phyloP scores from a whole-genome alignment of 2,329 filamentous ascomycete species.

The Proliferodiscus dingleyae region DNA sequence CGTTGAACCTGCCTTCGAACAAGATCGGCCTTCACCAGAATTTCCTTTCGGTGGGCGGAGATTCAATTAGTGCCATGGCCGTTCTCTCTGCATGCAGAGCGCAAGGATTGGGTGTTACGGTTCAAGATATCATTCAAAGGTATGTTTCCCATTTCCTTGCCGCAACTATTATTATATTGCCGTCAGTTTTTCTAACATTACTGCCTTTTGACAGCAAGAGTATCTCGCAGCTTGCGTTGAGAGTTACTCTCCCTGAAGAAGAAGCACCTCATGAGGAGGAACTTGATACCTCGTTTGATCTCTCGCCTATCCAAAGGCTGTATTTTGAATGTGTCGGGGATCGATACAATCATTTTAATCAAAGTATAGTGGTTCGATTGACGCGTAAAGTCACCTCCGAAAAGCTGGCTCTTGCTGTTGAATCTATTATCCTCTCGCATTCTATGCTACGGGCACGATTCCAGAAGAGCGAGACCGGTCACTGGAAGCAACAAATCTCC shows the following conservation, averaged over 20 bases:
- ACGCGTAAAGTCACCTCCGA: neutral
- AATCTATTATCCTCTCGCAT: constrained; percentile 31
- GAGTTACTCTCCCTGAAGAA: constrained; percentile 1
- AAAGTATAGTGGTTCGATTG: constrained; percentile 6
- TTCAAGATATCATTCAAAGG: constrained; percentile 20
- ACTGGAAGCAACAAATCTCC: constrained; percentile 33
- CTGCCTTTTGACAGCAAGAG: neutral
- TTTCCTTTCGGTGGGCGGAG: constrained; percentile 36
- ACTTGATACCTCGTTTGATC: constrained; percentile 7
- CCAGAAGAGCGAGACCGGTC: constrained; percentile 19
- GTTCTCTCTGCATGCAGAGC: constrained; percentile 36
- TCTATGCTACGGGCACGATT: constrained; percentile 37
- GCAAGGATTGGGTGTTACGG: constrained; percentile 32
- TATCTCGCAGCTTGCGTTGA: constrained; percentile 9
- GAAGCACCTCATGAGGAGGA: neutral
- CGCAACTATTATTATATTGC: neutral
- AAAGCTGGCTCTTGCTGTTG: constrained; percentile 22
- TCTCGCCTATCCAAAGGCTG: constrained; percentile 24
- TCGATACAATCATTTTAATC: constrained; percentile 9
- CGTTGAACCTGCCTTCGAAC: constrained; percentile 35
- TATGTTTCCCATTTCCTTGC: neutral
- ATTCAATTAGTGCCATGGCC: constrained; percentile 36
- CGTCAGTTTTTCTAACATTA: neutral
- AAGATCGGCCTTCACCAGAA: constrained; percentile 28
- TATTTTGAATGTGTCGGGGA: constrained; percentile 15